phyloP scores from a whole-genome alignment of 2,329 filamentous ascomycete species.

The Microsporum ferrugineum region DNA sequence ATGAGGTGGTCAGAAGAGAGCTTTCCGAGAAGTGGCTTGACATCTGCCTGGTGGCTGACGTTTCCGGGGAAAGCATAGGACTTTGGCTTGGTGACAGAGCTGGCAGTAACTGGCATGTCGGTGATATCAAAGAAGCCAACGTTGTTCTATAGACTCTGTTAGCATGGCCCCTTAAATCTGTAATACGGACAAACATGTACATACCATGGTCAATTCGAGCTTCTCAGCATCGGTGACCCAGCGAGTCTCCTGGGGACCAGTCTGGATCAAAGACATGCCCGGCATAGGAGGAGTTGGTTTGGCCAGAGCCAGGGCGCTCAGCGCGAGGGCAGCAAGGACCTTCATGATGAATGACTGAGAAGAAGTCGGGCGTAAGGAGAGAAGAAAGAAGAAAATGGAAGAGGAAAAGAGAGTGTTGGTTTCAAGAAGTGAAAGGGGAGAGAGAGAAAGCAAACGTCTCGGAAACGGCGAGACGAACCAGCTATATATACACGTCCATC shows the following conservation, averaged over 20 bases:
- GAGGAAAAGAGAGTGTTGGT: background rate
- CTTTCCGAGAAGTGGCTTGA: conserved; percentile 55
- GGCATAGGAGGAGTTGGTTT: conserved; percentile 20
- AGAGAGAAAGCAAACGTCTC: background rate
- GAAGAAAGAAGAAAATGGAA: background rate
- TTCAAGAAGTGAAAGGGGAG: background rate
- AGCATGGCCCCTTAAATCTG: no score
- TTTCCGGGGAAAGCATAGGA: conserved; percentile 49
- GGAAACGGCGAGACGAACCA: background rate
- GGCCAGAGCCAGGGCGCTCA: conserved; percentile 19
- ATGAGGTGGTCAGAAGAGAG: conserved; percentile 68
- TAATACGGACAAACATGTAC: background rate
- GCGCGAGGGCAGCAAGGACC: conserved; percentile 24
- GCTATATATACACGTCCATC: background rate
- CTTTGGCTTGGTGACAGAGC: background rate
- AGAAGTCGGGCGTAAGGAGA: background rate
- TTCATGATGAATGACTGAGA: conserved; percentile 24
- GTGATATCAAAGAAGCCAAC: conserved; percentile 94
- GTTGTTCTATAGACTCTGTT: conserved; percentile 48
- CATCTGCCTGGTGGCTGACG: conserved; percentile 51
- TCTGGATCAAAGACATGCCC: conserved; percentile 59
- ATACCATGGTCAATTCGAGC: conserved; percentile 74
- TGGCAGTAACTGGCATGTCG: conserved; percentile 31
- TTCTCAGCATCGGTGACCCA: conserved; percentile 94
- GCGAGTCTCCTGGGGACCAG: conserved; percentile 64